Evolutionary conservation across 2,329 filamentous ascomycete species (phyloP), one percentile per base, ranked within the genome.

Genomic region (Exserohilum rostratum): DNA sequence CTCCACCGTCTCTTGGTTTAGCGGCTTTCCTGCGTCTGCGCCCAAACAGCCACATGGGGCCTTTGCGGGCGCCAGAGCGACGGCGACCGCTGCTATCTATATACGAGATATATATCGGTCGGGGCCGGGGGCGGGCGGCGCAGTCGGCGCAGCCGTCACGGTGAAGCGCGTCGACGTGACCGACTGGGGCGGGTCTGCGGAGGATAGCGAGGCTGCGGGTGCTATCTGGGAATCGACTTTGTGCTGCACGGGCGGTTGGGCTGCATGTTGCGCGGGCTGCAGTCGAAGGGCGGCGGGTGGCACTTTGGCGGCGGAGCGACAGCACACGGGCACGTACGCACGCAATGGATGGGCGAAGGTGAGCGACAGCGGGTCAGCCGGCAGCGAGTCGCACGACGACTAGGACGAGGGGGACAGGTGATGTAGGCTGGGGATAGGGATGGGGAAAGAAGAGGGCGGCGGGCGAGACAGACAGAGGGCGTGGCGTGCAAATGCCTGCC

Each of bases 11-110:
- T 71, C 72, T 73, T 62, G 69, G 63, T 67, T 82, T 82, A 65
- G 82, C 83, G 74, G 85, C 85, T 77, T 87, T 87, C 76, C 86
- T 87, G 77, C 84, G 87, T 78, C 83, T 88, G 70, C 88, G 87
- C 76, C 87, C 83, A 77, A 96, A 96, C 58, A 88, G 90, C 91
- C 91, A 96, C 90, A 93, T 93, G 55, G 61, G 53, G 35, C 7
- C 45, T 35, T 33, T 20, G 55, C 35, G 40, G 40, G 27, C 34
- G 49, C 47, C 35, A 45, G 48, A 46, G 53, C 53, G 46, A 40
- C 25, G 55, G 46, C 46, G 46, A 46, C 35, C 53, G 50, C 10
- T 13, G 15, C 31, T 33, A 44, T 31, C 9, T 22, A 31, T 29
- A 46, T 25, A 25, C n/a, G n/a, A n/a, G n/a, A n/a, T n/a, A n/a